These are phyloP conservation scores for Beta vulgaris DNA, from an alignment of 148 eudicot species.

Conservation along the genomic window DNA sequence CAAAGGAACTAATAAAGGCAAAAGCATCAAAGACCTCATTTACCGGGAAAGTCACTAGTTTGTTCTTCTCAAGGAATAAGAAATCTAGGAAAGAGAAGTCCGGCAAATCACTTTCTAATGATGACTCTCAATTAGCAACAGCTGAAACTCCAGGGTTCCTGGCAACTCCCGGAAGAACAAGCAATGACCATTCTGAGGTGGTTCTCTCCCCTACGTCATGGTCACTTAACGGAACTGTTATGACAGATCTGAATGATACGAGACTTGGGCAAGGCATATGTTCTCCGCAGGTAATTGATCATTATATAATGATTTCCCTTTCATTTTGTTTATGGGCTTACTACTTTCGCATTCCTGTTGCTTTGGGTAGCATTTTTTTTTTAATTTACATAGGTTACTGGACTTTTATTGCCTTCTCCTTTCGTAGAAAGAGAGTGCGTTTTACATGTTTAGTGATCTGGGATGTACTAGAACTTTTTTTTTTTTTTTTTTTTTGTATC, in stretches of 20 bases:
- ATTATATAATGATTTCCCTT: not conserved
- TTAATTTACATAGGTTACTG: not conserved
- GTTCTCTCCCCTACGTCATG: constrained; percentile 35
- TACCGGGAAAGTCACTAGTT: constrained; percentile 74
- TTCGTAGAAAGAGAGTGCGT: not conserved
- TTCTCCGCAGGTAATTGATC: constrained; percentile 53
- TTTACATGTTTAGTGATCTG: too few species aligned
- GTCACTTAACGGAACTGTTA: constrained; percentile 28
- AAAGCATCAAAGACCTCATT: constrained; percentile 59
- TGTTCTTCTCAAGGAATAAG: constrained; percentile 76
- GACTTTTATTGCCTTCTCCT: not conserved
- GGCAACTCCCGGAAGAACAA: constrained; percentile 29
- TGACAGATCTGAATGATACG: constrained; percentile 26
- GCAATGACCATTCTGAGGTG: constrained; percentile 31
- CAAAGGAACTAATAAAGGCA: constrained; percentile 44
- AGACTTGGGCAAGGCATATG: constrained; percentile 31
- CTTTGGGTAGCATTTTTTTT: not conserved
- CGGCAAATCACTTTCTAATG: constrained; percentile 33
- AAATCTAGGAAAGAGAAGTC: constrained; percentile 50
- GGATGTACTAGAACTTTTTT: not conserved
- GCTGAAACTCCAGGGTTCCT: constrained; percentile 22
- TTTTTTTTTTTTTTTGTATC: too few species aligned
- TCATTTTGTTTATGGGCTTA: not conserved
- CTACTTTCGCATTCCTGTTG: not conserved
- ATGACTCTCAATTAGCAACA: constrained; percentile 29